Conservation (phyloP, 306 rosid species). For the Sesbania bispinosa region DNA sequence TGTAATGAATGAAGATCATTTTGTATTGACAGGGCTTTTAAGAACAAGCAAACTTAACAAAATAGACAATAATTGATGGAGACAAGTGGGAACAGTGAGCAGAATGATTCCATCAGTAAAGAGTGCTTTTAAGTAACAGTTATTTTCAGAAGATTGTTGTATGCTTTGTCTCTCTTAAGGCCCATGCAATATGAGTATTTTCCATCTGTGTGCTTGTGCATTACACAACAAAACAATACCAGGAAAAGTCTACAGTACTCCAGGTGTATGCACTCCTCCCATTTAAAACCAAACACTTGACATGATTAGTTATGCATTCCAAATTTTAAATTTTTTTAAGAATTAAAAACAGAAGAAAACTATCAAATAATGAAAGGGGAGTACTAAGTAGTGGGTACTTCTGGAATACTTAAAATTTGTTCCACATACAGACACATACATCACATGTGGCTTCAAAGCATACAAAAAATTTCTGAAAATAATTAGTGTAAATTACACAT, state of each 20-base stretch:
- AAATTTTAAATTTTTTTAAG: too few relatives aligned
- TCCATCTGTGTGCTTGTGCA: background rate
- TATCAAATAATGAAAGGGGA: too few relatives aligned
- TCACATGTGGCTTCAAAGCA: background rate
- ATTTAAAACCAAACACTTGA: too few relatives aligned
- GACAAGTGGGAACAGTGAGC: background rate
- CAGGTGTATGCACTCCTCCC: too few relatives aligned
- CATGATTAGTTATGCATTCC: too few relatives aligned
- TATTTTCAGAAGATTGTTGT: background rate
- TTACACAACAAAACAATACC: too few relatives aligned
- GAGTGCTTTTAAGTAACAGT: background rate
- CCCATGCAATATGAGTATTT: background rate
- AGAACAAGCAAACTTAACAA: background rate
- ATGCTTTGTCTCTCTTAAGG: slow-evolving; percentile 7
- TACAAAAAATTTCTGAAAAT: background rate
- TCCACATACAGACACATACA: background rate
- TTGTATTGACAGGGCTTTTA: background rate
- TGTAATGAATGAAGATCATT: background rate
- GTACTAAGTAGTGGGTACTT: too few relatives aligned
- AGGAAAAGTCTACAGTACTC: too few relatives aligned
- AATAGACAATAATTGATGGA: background rate
- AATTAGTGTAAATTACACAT: slow-evolving; percentile 15
- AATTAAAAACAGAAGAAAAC: too few relatives aligned
- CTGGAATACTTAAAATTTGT: too few relatives aligned
- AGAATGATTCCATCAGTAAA: slow-evolving; percentile 22